Conservation (phyloP, 805 yeast genomes). For the Yamadazyma philogaea region DNA sequence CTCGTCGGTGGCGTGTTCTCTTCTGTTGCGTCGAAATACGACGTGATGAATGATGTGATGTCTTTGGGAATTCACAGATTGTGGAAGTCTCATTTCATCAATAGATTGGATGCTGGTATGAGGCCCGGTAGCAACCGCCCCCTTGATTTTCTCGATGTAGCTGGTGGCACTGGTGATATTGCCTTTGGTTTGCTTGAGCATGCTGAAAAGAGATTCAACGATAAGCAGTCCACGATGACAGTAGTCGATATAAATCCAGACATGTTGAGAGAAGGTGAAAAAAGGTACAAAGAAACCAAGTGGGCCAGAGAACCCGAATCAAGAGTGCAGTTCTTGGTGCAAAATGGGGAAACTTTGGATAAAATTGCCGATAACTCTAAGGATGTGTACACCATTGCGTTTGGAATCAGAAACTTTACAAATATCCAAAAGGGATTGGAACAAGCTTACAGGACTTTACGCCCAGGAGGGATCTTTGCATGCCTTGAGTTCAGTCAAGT, state of each 20-base stretch:
- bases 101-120: constrained; percentile 86
- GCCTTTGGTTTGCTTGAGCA: constrained; percentile 94
- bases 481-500: constrained; percentile 95
- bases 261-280: constrained; percentile 90
- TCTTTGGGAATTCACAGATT: constrained; percentile 90
- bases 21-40: constrained; percentile 91
- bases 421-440: constrained; percentile 88
- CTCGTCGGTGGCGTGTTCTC: constrained; percentile 86
- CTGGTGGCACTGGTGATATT: constrained; percentile 98
- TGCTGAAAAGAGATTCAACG: constrained; percentile 76
- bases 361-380: constrained; percentile 80
- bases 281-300: constrained; percentile 58
- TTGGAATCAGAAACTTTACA: constrained; percentile 96
- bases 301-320: constrained; percentile 54
- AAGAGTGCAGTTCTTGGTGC: constrained; percentile 78
- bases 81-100: constrained; percentile 91
- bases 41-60: constrained; percentile 98
- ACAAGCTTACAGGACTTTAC: constrained; percentile 93
- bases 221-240: constrained; percentile 74
- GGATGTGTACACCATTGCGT: constrained; percentile 94
- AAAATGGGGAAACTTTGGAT: constrained; percentile 89
- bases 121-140: constrained; percentile 81
- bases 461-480: constrained; percentile 97
- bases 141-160: constrained; percentile 87
- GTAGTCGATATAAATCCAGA: constrained; percentile 94